phyloP scores from a whole-genome alignment of 768 basidiomycete species.

The Pholiota conissans region DNA sequence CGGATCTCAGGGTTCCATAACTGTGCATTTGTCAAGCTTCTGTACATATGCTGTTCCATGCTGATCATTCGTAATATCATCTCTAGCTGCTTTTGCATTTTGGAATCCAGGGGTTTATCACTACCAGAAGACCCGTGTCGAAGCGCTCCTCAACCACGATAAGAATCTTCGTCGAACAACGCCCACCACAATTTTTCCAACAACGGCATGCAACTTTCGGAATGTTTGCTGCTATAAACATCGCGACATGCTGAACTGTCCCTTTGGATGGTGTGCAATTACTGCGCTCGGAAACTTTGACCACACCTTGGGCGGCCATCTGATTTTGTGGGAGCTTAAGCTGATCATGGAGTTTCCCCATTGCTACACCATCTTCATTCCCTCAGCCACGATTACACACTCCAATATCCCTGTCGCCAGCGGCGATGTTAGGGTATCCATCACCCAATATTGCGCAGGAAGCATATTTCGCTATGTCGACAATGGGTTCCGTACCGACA shows the following conservation, averaged over 20 bases:
- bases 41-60: background rate
- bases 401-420: constrained; percentile 22
- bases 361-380: constrained; percentile 23
- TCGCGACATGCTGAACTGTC: constrained; percentile 28
- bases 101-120: constrained; percentile 5
- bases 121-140: background rate
- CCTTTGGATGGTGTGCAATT: constrained; percentile 28
- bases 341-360: constrained; percentile 24
- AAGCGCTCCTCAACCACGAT: background rate
- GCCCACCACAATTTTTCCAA: background rate
- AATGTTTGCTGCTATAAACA: constrained; percentile 16
- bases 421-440: constrained; percentile 20
- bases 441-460: constrained; percentile 28
- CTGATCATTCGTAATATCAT: background rate
- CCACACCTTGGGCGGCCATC: constrained; percentile 27
- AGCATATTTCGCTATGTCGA: constrained; percentile 21
- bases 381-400: constrained; percentile 26
- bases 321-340: constrained; percentile 28
- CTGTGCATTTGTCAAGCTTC: background rate
- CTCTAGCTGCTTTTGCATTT: background rate
- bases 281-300: constrained; percentile 24
- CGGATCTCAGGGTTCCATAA: background rate
- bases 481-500: constrained; percentile 25
- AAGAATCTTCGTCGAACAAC: background rate
- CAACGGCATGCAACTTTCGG: constrained; percentile 5